phyloP scores from a whole-genome alignment of 805 yeast genomes.

The Schizosaccharomyces osmophilus region DNA sequence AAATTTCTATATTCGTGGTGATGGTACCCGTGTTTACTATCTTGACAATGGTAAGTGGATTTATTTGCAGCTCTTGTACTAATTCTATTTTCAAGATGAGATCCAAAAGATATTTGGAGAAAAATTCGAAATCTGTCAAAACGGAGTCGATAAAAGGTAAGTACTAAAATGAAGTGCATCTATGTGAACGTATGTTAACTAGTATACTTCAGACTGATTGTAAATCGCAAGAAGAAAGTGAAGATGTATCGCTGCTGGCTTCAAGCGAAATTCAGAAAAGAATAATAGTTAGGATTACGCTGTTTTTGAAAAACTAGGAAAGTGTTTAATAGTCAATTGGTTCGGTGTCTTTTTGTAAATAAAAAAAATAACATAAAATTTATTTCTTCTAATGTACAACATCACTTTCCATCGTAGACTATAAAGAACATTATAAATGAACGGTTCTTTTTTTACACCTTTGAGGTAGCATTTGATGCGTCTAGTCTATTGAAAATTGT shows the following conservation, averaged over 20 bases:
- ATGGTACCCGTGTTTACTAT: slow-evolving; percentile 91
- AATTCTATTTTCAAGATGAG: neutral
- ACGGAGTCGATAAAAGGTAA: slow-evolving; percentile 1
- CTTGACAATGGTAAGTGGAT: slow-evolving; percentile 76
- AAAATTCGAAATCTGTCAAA: neutral
- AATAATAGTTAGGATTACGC: neutral
- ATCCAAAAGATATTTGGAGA: neutral
- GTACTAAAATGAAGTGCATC: neutral
- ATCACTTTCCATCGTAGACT: too few relatives aligned
- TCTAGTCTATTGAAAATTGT: too few relatives aligned
- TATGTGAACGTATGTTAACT: neutral
- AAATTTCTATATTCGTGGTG: slow-evolving; percentile 88
- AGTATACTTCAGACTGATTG: slow-evolving; percentile 66
- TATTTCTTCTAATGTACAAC: too few relatives aligned
- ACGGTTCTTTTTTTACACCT: too few relatives aligned
- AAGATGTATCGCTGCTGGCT: slow-evolving; percentile 96
- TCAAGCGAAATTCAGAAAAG: slow-evolving; percentile 56
- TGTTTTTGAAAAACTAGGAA: too few relatives aligned
- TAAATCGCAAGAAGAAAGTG: slow-evolving; percentile 71
- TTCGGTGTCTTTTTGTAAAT: too few relatives aligned
- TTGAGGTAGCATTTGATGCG: too few relatives aligned
- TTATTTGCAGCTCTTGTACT: slow-evolving; percentile 36
- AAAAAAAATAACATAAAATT: too few relatives aligned
- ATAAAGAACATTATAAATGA: too few relatives aligned
- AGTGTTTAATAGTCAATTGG: too few relatives aligned